Evolutionary conservation across 306 rosid genomes (phyloP), one percentile per base, ranked within the genome.

Genomic region (Canavalia ensiformis): DNA sequence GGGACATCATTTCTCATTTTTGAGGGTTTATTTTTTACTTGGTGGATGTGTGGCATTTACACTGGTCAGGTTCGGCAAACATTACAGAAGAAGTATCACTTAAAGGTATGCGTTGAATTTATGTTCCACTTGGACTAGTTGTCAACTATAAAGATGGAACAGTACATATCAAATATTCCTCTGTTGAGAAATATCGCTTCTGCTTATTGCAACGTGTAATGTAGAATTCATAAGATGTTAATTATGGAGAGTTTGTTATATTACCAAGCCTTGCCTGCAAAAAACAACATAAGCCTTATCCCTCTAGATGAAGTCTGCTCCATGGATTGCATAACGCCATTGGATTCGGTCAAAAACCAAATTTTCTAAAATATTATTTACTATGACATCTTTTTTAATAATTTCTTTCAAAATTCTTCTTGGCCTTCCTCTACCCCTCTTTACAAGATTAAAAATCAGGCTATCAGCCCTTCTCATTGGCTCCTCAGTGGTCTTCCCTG

Each of bases 41-140:
- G 93, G 96, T 91, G 96, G 96, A 91, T 91, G 92, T 91, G 96
- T 86, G 92, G 90, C 87, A 91, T 91, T 69, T 89, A 89, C 67
- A 89, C 93, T 7, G 93, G 96, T 67, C 89, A 89, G 65, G 90
- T 89, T 83, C 89, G 96, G 60, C 90, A 91, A 72, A 46, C 78
- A n/a, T 84, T 91, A 74, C 93, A 91, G 81, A 89, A 91, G 88
- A 81, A 86, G 70, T 91, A 91, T 82, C 96, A 91, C 87, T 87
- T 91, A 10, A 30, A 82, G 93, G 93, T 91, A 89, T 31, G 39
- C 41, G 39, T 30, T 49, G 64, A 60, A 78, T 54, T 81, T 85
- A 57, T 33, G 12, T 52, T 74, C 45, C 75, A 31, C 44, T 69
- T 70, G 18, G 46, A 56, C 35, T 47, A 63, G 45, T 57, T 5